Base-by-base conservation (phyloP, 2,329 filamentous ascomycete species). In the Hypoxylon sp. region DNA sequence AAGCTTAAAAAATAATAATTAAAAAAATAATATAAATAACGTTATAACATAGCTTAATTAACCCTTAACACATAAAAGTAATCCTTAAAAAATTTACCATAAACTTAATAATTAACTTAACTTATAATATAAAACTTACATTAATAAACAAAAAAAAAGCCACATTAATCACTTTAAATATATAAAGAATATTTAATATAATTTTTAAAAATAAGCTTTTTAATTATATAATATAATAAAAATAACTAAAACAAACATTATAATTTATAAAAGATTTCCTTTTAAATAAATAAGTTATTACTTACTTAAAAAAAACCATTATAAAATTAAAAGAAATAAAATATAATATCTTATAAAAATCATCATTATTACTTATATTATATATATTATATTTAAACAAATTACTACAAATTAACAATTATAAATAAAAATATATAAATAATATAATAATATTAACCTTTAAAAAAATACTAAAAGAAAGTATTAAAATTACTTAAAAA, bases 381-480 rank as follows among this genome's bases (percentile, higher is more conserved):
- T 59, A 59, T 59, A 59, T 59, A 13, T 50, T 59, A 36, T 59
- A 59, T 30, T 38, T 59, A 4, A 30, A 14, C 9, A 34, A 56
- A 46, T 14, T 56, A 32, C 13, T 56, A 30, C 46, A 56, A 32
- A 30, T 17, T 28, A 59, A 50, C 38, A 49, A 41, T 17, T 48
- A 38, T 49, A 49, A 50, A 50, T 59, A 21, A 30, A 21, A 19
- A 38, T 59, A 59, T 50, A 41, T 41, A 19, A 50, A 50, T 41
- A 41, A 59, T 59, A 49, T 59, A 36, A 59, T 23, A 14, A 30
- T 59, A 38, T 38, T 59, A 41, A 59, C 7, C 25, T 30, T 41
- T 13, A 30, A 50, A 21, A 59, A 59, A 50, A 59, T 59, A 28
- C 48, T 48, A 46, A 57, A 21, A 48, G 23, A 23, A 32, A 46